Base-by-base conservation (phyloP, 768 basidiomycete species). In the Pleurotus tuoliensis region DNA sequence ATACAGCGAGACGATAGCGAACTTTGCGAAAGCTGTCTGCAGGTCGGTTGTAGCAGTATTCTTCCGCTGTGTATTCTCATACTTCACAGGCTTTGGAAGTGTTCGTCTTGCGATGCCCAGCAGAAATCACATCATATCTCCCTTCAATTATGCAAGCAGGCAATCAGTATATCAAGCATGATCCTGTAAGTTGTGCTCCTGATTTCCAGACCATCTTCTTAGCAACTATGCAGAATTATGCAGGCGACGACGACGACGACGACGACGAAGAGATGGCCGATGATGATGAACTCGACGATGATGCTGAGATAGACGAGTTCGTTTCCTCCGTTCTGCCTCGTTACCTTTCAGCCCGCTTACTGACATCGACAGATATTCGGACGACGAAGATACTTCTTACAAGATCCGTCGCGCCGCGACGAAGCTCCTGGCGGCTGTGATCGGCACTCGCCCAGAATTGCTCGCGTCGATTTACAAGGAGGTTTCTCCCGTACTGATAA, bases 371-470 rank as follows among this genome's bases (percentile, higher is more conserved):
- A 95, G 92, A 60, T 98, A 97, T 69, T 94, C 93, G 5, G 97
- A 99, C 63, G 97, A 99, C 57, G 97, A 98, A 69, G 97, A 99
- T 66, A 92, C 90, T 9, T 98, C 96, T 0, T 98, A 97, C 82
- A 98, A 98, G 71, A 92, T 97, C 56, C 88, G 97, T 61, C 86
- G 97, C 45, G 88, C 92, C 5, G 88, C 97, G 5, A 93, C 94
- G 15, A 98, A 98, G 68, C 76, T 98, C 3, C 79, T 98, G 13
- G 76, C 87, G 25, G 89, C 91, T 5, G 76, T 97, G 47, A 87
- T 98, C 56, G 84, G 83, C 11, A 98, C 96, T 1, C 90, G 94
- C 22, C 92, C 94, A 1, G 97, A 98, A 66, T 79, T 94, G 2
- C 79, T 98, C 18, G 71, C 77, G 12, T 74, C 85, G 2, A 79